Conservation (phyloP, 148 eudicot genomes). For the Vaccinium macrocarpon region DNA sequence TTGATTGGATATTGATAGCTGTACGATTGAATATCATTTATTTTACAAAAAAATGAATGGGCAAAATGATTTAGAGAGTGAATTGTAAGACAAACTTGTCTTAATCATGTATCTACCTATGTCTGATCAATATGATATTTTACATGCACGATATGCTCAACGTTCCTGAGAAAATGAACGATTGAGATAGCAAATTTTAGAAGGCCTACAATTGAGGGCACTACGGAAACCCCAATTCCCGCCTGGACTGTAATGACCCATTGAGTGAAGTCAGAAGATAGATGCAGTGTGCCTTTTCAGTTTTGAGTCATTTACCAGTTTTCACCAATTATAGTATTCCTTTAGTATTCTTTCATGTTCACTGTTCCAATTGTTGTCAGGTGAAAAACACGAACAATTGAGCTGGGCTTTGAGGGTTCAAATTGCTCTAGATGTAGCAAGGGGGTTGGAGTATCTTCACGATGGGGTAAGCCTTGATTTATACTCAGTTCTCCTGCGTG, state of each 20-base stretch:
- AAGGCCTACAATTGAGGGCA: no score
- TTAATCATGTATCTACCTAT: no score
- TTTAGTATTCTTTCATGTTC: background rate
- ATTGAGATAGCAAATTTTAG: no score
- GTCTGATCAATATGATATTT: no score
- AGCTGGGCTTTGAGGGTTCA: constrained; percentile 80
- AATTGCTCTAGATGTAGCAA: constrained; percentile 85
- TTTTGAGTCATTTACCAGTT: background rate
- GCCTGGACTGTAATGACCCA: background rate
- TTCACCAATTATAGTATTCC: background rate
- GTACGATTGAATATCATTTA: no score
- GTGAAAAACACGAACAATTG: constrained; percentile 60
- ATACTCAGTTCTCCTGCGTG: background rate
- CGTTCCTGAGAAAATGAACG: no score
- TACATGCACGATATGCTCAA: no score
- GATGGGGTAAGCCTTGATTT: constrained; percentile 62
- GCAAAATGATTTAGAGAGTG: no score
- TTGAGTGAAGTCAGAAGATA: constrained; percentile 5
- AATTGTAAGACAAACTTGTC: no score
- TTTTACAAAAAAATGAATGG: no score
- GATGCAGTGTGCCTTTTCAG: background rate
- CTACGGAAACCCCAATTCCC: no score
- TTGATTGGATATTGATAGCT: no score
- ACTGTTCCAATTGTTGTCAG: constrained; percentile 29
- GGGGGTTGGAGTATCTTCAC: constrained; percentile 96